phyloP scores from a whole-genome alignment of 768 basidiomycete species.

The Boletus subcaerulescens region DNA sequence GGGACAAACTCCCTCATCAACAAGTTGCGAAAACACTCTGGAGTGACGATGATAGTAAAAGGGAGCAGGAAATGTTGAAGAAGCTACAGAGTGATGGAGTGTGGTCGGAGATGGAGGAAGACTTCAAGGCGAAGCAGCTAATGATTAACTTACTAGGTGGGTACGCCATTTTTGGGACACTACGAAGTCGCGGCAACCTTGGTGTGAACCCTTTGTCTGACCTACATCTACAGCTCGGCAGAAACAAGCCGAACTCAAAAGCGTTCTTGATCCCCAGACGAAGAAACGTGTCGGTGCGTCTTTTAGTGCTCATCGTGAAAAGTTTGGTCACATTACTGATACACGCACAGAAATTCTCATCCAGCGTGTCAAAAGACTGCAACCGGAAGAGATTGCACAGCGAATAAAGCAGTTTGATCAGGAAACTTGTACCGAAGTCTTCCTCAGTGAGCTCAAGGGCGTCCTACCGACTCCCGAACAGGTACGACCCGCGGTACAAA shows the following conservation, averaged over 20 bases:
- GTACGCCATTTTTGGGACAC: conserved; percentile 5
- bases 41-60: conserved; percentile 61
- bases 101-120: conserved; percentile 96
- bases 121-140: conserved; percentile 94
- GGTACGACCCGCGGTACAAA: conserved; percentile 36
- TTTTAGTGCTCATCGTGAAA: not conserved
- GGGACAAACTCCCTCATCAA: conserved; percentile 95
- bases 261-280: conserved; percentile 86
- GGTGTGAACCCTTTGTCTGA: conserved; percentile 4
- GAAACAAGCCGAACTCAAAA: conserved; percentile 85
- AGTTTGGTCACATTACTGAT: not conserved
- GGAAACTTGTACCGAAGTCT: conserved; percentile 82
- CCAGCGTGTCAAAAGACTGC: conserved; percentile 76
- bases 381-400: conserved; percentile 83
- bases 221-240: conserved; percentile 56
- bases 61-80: conserved; percentile 76
- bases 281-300: conserved; percentile 90
- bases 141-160: conserved; percentile 87
- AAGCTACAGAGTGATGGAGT: conserved; percentile 84
- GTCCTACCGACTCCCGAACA: conserved; percentile 91
- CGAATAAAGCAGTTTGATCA: conserved; percentile 86
- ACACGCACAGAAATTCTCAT: conserved; percentile 77
- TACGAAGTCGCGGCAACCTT: not conserved
- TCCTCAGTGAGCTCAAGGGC: conserved; percentile 84
- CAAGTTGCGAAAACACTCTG: conserved; percentile 85